Evolutionary conservation across 1,284 basidiomycete species (phyloP).

Genomic region (Trametes versicolor): DNA sequence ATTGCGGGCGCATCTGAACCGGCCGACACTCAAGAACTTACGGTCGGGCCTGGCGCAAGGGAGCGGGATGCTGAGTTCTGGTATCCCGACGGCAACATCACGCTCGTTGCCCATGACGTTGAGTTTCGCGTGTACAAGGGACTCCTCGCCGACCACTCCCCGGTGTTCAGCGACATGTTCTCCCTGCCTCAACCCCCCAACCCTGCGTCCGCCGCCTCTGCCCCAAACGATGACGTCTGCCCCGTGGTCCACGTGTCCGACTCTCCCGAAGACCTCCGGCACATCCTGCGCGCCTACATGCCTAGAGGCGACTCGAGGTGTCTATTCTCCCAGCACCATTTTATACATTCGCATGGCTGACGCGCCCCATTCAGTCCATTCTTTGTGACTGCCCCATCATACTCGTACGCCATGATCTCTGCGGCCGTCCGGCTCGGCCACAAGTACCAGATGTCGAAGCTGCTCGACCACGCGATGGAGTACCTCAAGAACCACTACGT

Average conservation of each 20-base stretch:
- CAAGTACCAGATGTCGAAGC: conserved; percentile 11
- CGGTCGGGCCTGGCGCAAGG: no score
- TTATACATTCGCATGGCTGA: no score
- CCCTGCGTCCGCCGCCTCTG: no score
- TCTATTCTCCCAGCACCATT: no score
- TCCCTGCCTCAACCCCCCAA: conserved; percentile 13
- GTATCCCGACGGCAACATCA: conserved; percentile 26
- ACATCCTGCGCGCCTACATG: conserved; percentile 12
- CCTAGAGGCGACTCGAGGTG: background rate
- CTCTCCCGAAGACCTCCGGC: conserved; percentile 12
- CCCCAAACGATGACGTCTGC: conserved; percentile 10
- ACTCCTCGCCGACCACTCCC: conserved; percentile 23
- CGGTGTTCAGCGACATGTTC: conserved; percentile 26
- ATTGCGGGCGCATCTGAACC: no score
- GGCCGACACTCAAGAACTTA: no score
- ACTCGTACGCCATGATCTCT: background rate
- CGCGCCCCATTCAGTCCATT: no score
- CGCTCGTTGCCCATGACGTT: conserved; percentile 18
- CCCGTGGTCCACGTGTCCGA: conserved; percentile 11
- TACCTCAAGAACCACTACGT: conserved; percentile 4
- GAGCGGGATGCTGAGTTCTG: no score
- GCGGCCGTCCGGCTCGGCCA: background rate
- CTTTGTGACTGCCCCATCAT: background rate
- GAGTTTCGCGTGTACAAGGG: conserved; percentile 24
- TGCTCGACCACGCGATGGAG: background rate